Evolutionary conservation across 805 yeast species (phyloP), one percentile per base, ranked within the genome.

Genomic region (Saccharomycopsis schoenii): DNA sequence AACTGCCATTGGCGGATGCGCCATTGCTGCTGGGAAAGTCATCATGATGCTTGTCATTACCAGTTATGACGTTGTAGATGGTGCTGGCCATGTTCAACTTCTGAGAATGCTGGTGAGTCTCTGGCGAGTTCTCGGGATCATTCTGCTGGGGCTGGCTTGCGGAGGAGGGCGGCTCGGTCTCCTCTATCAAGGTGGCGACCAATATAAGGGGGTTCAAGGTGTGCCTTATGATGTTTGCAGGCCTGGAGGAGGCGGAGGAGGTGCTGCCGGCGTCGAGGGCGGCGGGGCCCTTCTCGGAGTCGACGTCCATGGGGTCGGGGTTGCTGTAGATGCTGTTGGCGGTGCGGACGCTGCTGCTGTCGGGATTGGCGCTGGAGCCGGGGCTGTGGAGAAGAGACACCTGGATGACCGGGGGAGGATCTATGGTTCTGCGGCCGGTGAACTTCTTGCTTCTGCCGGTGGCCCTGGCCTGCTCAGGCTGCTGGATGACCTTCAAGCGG

Each of bases 401-500:
- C 43, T 64, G 65, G 52, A 64, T 62, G 11, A 64, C 65, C 14
- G 66, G 66, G 8, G 66, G 66, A 11, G 66, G 66, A 56, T 64
- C 66, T 11, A 64, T 61, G 39, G 65, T 62, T 58, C 66, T 57
- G 57, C 66, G 54, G 17, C 66, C 65, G 19, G 65, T 64, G 41
- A 62, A 62, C 25, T 60, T 24, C 39, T 61, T 63, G 54, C 62
- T 58, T 41, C 65, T 54, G 25, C 65, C 65, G 6, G 65, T 62
- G 4, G 66, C 66, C n/a, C 66, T 54, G 2, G 66, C 66, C 41
- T 62, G 65, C 36, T 62, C 61, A 15, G 66, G 66, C 47, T 64
- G 65, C 51, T 64, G 66, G 6, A 64, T 40, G n/a, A 64, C 59
- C 15, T 55, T 36, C 14, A 64, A 56, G n/a, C 50, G 34, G 36